phyloP scores from a whole-genome alignment of 1,139 yeast species.

The Sugiyamaella grinbergsii region DNA sequence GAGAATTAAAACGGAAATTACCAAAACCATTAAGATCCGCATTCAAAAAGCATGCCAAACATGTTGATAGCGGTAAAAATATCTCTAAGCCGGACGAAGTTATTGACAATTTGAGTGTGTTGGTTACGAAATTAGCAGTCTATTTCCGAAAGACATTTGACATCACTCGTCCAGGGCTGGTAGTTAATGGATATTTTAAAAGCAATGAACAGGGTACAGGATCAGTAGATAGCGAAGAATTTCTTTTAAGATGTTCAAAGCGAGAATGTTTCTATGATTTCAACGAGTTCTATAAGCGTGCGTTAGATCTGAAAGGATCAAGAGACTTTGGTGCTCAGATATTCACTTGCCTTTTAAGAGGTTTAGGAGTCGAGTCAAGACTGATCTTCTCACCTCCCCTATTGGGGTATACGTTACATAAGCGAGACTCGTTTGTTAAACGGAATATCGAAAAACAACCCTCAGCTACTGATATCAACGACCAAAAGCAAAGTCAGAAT shows the following conservation, averaged over 20 bases:
- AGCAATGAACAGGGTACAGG: neutral
- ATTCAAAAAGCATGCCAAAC: conserved; percentile 16
- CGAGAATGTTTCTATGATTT: conserved; percentile 14
- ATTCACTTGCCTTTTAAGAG: conserved; percentile 63
- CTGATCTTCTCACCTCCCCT: conserved; percentile 70
- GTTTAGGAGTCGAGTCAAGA: conserved; percentile 65
- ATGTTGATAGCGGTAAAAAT: conserved; percentile 16
- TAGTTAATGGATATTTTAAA: conserved; percentile 8
- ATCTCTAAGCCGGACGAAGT: conserved; percentile 12
- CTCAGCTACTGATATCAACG: no score
- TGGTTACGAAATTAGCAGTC: conserved; percentile 17
- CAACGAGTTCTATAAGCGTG: conserved; percentile 14
- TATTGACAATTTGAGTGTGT: conserved; percentile 9
- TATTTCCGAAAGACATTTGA: conserved; percentile 12
- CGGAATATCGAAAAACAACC: no score
- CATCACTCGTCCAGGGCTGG: conserved; percentile 11
- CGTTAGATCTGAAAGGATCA: conserved; percentile 50
- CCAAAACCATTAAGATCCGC: conserved; percentile 18
- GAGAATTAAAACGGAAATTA: conserved; percentile 14
- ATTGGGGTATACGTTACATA: conserved; percentile 21
- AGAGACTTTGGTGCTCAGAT: conserved; percentile 75
- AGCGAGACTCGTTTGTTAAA: conserved; percentile 8
- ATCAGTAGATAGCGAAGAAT: conserved; percentile 2
- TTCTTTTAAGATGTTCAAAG: conserved; percentile 6
- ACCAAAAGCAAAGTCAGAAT: neutral